These are phyloP conservation scores for Cladosporium sp. DNA, from an alignment of 2,329 filamentous ascomycete genomes.

Conservation along the genomic window DNA sequence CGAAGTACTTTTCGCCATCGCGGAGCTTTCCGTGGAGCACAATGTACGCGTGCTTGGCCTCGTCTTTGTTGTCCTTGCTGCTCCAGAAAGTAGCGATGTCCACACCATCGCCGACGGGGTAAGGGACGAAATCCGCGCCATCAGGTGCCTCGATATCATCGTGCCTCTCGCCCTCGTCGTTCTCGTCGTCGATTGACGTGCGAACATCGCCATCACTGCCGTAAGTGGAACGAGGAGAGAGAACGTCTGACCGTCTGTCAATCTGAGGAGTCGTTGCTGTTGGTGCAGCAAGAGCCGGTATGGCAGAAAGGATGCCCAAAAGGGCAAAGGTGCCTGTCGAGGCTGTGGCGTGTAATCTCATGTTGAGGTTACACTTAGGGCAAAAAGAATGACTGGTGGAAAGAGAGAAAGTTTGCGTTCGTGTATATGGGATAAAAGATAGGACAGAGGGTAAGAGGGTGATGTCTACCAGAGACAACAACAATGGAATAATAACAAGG, in stretches of 20 bases:
- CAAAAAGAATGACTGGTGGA: neutral
- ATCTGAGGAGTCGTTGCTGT: constrained; percentile 1
- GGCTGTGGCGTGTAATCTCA: constrained; percentile 5
- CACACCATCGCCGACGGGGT: constrained; percentile 1
- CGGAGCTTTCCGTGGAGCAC: constrained; percentile 7
- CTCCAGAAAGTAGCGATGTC: constrained; percentile 10
- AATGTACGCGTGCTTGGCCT: constrained; percentile 10
- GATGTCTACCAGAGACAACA: neutral
- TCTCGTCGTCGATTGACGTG: neutral
- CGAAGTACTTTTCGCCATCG: constrained; percentile 6
- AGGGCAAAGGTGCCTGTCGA: constrained; percentile 4
- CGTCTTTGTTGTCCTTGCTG: neutral
- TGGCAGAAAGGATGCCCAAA: neutral
- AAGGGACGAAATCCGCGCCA: neutral
- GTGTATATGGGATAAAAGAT: too few species aligned
- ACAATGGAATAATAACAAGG: neutral
- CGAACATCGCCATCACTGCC: neutral
- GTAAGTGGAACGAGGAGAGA: neutral
- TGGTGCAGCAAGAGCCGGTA: neutral
- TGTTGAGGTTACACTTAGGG: neutral
- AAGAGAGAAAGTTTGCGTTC: neutral
- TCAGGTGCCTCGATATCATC: constrained; percentile 5
- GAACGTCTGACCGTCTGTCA: neutral
- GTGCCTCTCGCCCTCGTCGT: constrained; percentile 7
- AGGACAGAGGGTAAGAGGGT: neutral